Conservation (phyloP, 75 land plant species). For the Pinus albicaulis region DNA sequence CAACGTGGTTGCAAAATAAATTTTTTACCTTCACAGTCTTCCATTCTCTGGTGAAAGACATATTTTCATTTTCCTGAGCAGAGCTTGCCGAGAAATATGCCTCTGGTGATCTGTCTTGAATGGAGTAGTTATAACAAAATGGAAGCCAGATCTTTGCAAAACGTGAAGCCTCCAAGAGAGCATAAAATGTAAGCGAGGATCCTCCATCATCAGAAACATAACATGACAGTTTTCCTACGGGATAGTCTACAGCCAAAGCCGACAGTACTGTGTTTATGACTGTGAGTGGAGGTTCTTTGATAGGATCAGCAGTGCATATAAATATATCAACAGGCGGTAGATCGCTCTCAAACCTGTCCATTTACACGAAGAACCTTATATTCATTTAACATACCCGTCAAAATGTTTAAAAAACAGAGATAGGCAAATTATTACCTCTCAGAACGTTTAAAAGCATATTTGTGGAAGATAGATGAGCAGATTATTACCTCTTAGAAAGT, state of each 20-base stretch:
- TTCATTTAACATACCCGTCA: background rate
- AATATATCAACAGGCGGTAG: conserved; percentile 56
- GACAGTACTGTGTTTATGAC: conserved; percentile 67
- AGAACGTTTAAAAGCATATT: too few species aligned
- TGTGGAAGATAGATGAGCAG: too few species aligned
- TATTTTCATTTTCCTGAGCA: background rate
- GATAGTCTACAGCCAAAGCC: conserved; percentile 67
- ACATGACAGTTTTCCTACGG: conserved; percentile 62
- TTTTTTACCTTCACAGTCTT: conserved; percentile 23
- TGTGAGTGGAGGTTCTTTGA: conserved; percentile 53
- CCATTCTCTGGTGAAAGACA: background rate
- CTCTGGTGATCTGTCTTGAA: conserved; percentile 46
- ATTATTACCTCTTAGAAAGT: conserved; percentile 6
- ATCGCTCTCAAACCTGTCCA: conserved; percentile 30
- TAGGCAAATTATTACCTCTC: background rate
- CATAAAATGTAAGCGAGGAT: too few species aligned
- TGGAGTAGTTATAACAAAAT: conserved; percentile 28
- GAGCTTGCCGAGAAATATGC: conserved; percentile 25
- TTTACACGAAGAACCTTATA: background rate
- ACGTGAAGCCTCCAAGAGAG: too few species aligned
- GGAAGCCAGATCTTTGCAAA: too few species aligned
- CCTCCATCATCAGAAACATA: too few species aligned
- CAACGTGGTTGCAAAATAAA: background rate
- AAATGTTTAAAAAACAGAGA: background rate
- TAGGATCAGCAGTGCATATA: conserved; percentile 71